A percentile compares a stretch with the other conserved stretches of the same genome.
These are phyloP conservation scores for Podaxis sp. DNA, from an alignment of 768 basidiomycete species.

Conservation along the genomic window DNA sequence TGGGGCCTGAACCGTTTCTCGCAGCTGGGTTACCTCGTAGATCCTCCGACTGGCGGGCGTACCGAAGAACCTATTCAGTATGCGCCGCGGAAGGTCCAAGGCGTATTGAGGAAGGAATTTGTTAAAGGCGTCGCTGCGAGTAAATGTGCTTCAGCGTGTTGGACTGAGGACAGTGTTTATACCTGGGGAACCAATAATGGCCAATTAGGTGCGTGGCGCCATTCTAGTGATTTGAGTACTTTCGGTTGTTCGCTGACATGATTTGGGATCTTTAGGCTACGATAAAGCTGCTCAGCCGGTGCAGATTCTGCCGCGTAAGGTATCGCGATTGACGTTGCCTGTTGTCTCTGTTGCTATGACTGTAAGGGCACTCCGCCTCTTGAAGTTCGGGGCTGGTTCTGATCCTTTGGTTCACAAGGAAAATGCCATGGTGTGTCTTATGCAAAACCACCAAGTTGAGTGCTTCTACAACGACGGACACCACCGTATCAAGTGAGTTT, in stretches of 20 bases:
- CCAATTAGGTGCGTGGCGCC: conserved; percentile 66
- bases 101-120: conserved; percentile 70
- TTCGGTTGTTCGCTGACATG: background rate
- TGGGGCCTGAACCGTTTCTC: conserved; percentile 91
- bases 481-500: conserved; percentile 65
- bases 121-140: conserved; percentile 84
- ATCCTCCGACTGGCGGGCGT: conserved; percentile 40
- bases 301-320: conserved; percentile 75
- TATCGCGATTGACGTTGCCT: conserved; percentile 68
- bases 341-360: conserved; percentile 73
- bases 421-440: conserved; percentile 74
- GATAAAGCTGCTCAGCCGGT: conserved; percentile 69
- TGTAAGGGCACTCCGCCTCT: conserved; percentile 33
- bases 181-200: conserved; percentile 95
- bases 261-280: conserved; percentile 48
- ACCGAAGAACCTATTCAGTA: conserved; percentile 74
- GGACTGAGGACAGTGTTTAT: conserved; percentile 68
- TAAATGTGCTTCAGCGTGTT: conserved; percentile 84
- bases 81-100: conserved; percentile 68
- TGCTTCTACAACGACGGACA: conserved; percentile 76
- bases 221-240: background rate
- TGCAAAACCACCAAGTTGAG: conserved; percentile 76
- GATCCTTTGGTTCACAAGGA: conserved; percentile 44
- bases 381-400: background rate
- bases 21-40: conserved; percentile 85